Base-by-base conservation (phyloP, 805 yeast genomes). In the Torulaspora microellipsoides region DNA sequence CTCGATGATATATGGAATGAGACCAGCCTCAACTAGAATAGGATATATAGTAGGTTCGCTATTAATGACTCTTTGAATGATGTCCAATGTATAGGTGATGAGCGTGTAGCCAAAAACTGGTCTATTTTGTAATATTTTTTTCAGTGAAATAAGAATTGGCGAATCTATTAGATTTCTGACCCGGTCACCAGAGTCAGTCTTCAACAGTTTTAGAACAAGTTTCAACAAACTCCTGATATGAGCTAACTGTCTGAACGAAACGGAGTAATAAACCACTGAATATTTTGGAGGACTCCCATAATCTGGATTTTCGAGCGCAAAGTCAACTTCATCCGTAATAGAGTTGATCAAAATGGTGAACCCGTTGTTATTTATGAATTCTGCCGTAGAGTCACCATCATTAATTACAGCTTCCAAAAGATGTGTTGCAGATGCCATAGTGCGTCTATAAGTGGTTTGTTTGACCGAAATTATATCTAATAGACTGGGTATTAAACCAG, bases 11-110 rank as follows among this genome's bases (percentile, higher is more conserved):
- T 77, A 68, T 36, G 83, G 83, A 30, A 90, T 78, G 1, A 85
- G 78, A 0, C 78, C 77, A 0, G 95, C 83, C 60, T 90, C 98
- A 32, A 78, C 81, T 51, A 90, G 70, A 33, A 90, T 81, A 2
- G 84, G 74, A 56, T 75, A 90, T 3, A 95, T 86, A 0, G 96
- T 88, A 8, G 97, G 96, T 55, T 91, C 97, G 52, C 83, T 85
- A 59, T 90, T 91, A 25, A 90, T 80, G 46, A 88, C 85, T 10
- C 75, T 75, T 32, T 83, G 75, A 15, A 88, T 72, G 10, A 82
- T 75, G 47, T 79, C 82, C 30, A 90, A 60, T 0, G 85, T 74
- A 15, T 77, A 69, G 0, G 85, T 70, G 11, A 85, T 61, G 11
- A 86, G 63, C 12, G 78, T 72, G 31, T 80, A 77, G 0, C 96